Evolutionary conservation across 2,329 filamentous ascomycete genomes (phyloP), one percentile per base, ranked within the genome.

Genomic region (Alternaria consortialis): DNA sequence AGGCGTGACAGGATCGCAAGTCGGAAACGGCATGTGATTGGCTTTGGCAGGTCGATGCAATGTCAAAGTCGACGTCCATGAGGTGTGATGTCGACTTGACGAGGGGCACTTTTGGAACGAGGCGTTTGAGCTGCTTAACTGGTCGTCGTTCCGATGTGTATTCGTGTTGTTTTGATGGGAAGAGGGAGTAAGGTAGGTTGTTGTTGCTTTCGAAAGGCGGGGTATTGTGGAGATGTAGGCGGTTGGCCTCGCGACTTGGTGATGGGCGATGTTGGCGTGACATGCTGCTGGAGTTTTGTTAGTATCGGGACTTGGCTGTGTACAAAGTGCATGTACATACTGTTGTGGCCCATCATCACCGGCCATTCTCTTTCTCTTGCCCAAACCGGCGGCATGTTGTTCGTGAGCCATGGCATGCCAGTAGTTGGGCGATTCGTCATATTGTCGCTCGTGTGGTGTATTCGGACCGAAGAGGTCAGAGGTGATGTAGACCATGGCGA

Each of bases 1-100:
- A 92, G 64, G 91, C 86, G 78, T 91, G 87, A 74, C 90, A 92
- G 0, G 88, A 84, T 39, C 76, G 71, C 29, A 77, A 63, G 53
- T 77, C 73, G 0, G 62, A 66, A 15, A 64, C 53, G 37, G 60
- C 36, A 25, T 60, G 59, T 23, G 64, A 29, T 34, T 59, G 47
- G 17, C 56, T 37, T 53, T 39, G 50, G 20, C 50, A 54, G n/a
- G 20, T 48, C 20, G 62, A 52, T 20, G 66, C 39, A 4, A 37
- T 25, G 4, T 71, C 71, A 3, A 58, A 12, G 20, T 75, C 75
- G 43, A 71, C 60, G 47, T 75, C 74, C 74, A 77, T 77, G 13
- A 76, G 69, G 48, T 73, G 73, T 31, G 74, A 77, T n/a, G 72
- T 58, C 11, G 70, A 69, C 56, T 74, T 77, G 50, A 60, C 46